Percentiles rank a stretch among this genome's conserved stretches.
Conservation (phyloP, 164 flowering plant species). For the Saururus chinensis region DNA sequence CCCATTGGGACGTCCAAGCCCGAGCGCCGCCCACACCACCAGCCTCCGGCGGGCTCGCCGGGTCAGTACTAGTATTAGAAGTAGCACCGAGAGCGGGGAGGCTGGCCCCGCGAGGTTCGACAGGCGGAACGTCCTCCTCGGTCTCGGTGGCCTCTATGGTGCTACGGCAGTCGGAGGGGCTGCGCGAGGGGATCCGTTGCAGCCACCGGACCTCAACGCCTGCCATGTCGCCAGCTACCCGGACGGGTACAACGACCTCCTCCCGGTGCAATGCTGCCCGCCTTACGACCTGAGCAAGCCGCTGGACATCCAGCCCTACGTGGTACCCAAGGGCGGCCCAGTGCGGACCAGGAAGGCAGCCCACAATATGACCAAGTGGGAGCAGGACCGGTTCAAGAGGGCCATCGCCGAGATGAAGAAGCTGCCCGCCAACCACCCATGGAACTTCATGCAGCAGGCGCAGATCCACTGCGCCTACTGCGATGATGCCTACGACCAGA, state of each 20-base stretch:
- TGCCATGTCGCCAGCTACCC: conserved; percentile 2
- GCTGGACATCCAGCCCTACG: background rate
- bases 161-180: conserved; percentile 3
- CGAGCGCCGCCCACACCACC: too few species aligned
- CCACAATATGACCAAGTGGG: background rate
- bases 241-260: background rate
- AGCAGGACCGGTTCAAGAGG: conserved; percentile 3
- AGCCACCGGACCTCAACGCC: conserved; percentile 4
- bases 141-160: conserved; percentile 4
- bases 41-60: background rate
- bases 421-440: background rate
- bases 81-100: background rate
- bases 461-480: conserved; percentile 13
- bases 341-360: conserved; percentile 1
- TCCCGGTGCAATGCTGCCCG: conserved; percentile 3
- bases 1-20: too few species aligned
- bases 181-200: background rate
- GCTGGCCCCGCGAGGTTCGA: background rate
- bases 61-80: background rate
- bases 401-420: conserved; percentile 3
- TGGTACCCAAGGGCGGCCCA: background rate
- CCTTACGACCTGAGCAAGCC: conserved; percentile 1
- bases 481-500: conserved; percentile 4
- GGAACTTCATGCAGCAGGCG: conserved; percentile 4
- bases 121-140: conserved; percentile 4